Conservation (phyloP, 306 rosid genomes). For the Luffa aegyptiaca region DNA sequence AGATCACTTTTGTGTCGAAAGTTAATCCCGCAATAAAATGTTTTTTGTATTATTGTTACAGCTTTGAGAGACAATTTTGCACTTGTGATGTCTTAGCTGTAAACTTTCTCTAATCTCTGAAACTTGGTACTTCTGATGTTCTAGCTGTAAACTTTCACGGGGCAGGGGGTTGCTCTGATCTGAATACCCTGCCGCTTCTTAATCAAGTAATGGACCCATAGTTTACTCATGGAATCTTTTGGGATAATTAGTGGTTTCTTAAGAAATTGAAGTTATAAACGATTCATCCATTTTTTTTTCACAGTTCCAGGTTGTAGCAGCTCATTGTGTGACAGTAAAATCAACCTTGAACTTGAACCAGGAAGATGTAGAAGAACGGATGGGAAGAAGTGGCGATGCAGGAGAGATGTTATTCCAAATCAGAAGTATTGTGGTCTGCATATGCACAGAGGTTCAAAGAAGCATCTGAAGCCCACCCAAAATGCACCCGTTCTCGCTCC, state of each 20-base stretch:
- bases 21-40: not conserved
- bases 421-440: slow-evolving; percentile 69
- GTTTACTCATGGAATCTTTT: not conserved
- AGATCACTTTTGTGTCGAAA: not conserved
- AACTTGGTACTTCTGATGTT: not conserved
- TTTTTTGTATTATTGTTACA: not conserved
- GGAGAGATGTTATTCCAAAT: slow-evolving; percentile 40
- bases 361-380: slow-evolving; percentile 82
- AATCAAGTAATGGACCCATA: not conserved
- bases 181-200: not conserved
- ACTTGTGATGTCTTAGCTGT: not conserved
- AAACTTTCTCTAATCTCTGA: not conserved
- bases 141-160: not conserved
- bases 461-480: slow-evolving; percentile 21
- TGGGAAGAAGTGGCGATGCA: slow-evolving; percentile 88
- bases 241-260: not conserved
- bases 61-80: not conserved
- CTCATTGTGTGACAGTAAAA: slow-evolving; percentile 18
- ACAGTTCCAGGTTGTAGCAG: slow-evolving; percentile 38
- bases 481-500: slow-evolving; percentile 12
- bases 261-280: not conserved
- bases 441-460: slow-evolving; percentile 73
- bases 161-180: not conserved
- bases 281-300: slow-evolving; percentile 5
- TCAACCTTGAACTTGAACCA: slow-evolving; percentile 33